These are phyloP conservation scores for Verticillium isaacii DNA, from an alignment of 2,329 filamentous ascomycete species.

Conservation along the genomic window DNA sequence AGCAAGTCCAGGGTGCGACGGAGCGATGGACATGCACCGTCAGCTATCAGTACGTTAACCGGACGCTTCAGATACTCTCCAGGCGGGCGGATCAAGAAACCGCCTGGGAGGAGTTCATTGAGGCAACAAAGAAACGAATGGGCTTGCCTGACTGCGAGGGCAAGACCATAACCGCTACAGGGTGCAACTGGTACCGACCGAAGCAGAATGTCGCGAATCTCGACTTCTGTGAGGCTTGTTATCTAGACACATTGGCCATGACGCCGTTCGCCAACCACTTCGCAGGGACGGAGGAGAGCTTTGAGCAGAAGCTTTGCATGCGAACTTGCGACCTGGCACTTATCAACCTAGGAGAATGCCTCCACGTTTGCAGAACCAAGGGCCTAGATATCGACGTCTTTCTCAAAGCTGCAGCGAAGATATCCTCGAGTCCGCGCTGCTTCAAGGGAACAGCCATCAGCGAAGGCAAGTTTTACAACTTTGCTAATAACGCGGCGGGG, in stretches of 20 bases:
- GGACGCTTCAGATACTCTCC: slow-evolving; percentile 9
- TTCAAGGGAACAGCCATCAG: slow-evolving; percentile 16
- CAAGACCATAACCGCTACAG: slow-evolving; percentile 14
- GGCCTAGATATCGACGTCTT: neutral
- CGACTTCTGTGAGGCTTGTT: slow-evolving; percentile 27
- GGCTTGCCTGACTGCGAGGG: slow-evolving; percentile 22
- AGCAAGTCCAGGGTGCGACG: slow-evolving; percentile 14
- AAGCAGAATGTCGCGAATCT: slow-evolving; percentile 17
- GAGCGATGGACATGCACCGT: slow-evolving; percentile 28
- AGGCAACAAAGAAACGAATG: slow-evolving; percentile 15
- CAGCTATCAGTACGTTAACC: slow-evolving; percentile 18
- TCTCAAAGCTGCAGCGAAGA: neutral
- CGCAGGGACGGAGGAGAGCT: slow-evolving; percentile 8
- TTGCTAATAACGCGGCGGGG: slow-evolving; percentile 14
- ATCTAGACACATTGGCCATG: slow-evolving; percentile 24
- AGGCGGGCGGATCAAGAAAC: slow-evolving; percentile 10
- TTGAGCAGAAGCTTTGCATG: slow-evolving; percentile 1
- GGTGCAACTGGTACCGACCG: slow-evolving; percentile 20
- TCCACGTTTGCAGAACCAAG: neutral
- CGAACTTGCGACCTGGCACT: neutral
- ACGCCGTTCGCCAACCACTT: slow-evolving; percentile 24
- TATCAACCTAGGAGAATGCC: neutral
- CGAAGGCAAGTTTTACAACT: slow-evolving; percentile 28
- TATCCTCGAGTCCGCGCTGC: slow-evolving; percentile 2
- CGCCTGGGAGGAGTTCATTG: slow-evolving; percentile 26